Base-by-base conservation (phyloP, 2,329 filamentous ascomycete genomes). In the Zasmidium angulare region DNA sequence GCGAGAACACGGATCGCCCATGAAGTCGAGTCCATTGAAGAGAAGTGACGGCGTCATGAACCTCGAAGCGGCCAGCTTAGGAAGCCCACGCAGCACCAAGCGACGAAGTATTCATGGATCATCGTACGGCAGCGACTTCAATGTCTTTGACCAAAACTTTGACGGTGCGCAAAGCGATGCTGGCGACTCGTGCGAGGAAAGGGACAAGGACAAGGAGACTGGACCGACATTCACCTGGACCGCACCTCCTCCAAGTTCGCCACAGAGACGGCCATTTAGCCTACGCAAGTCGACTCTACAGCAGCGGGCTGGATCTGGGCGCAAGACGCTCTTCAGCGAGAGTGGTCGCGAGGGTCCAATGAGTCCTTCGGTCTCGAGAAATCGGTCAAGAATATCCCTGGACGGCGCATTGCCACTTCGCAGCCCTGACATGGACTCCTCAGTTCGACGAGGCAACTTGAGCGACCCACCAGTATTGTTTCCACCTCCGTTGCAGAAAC, bases 41-140 rank as follows among this genome's bases (percentile, higher is more conserved):
- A 87, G 95, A 68, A 93, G 89, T 71, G 93, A 98, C 78, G 89
- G 90, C 47, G 88, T 89, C 53, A 93, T 96, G 89, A 91, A 91
- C 69, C 78, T 96, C 51, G 93, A 96, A 69, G 89, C 90, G 64
- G 82, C 86, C 24, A 88, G 84, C 68, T 81, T 89, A 57, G 90
- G 90, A 66, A 97, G 90, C 70, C 93, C 95, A 0, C 90, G 93
- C 60, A 90, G 93, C 50, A 97, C 97, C 80, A 73, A 73, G 66
- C 85, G 95, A 65, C 86, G 95, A 69, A 97, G 93, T 76, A 77
- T 96, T 67, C 91, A 96, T 73, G 89, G 89, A 52, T 84, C 87
- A 47, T 84, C 78, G 66, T 80, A 88, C 63, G 81, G 82, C 49
- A 74, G 79, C 23, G 83, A 86, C 66, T 89, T 91, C 71, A 91